A percentile compares a stretch with the other conserved stretches of the same genome.
Evolutionary conservation across 2,329 filamentous ascomycete genomes (phyloP).

Genomic region (Elsinoe australis): DNA sequence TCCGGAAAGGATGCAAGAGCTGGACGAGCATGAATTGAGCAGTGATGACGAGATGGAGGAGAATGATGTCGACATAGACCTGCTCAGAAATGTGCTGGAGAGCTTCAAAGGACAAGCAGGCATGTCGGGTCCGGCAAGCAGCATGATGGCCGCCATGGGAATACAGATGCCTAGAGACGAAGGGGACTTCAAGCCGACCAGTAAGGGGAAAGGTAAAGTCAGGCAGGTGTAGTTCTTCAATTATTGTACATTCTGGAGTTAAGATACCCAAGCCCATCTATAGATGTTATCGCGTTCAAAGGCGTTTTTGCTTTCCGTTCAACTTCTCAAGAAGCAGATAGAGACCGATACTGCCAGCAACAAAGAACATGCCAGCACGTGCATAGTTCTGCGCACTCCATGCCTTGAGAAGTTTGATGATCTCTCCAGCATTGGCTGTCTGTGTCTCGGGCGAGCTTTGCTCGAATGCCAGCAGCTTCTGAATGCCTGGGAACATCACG

Average conservation of each 20-base stretch:
- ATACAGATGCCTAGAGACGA: conserved; percentile 74
- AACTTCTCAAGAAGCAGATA: conserved; percentile 6
- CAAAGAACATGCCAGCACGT: conserved; percentile 2
- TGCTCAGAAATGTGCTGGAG: conserved; percentile 84
- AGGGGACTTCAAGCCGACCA: conserved; percentile 37
- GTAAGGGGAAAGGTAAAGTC: conserved; percentile 1
- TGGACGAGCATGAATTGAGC: conserved; percentile 23
- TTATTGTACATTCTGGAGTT: not conserved
- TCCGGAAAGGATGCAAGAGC: conserved; percentile 22
- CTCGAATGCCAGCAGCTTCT: conserved; percentile 7
- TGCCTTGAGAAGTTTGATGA: not conserved
- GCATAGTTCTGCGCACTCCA: conserved; percentile 10
- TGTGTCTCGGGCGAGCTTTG: not conserved
- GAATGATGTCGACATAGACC: conserved; percentile 73
- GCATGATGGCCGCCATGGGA: conserved; percentile 80
- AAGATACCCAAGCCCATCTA: conserved; percentile 1
- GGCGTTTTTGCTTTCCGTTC: conserved; percentile 3
- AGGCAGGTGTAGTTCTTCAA: not conserved
- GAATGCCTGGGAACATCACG: conserved; percentile 2
- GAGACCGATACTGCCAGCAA: conserved; percentile 1
- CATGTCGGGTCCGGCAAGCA: conserved; percentile 75
- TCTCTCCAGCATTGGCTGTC: not conserved
- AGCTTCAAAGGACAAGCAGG: conserved; percentile 88
- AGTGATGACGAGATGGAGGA: conserved; percentile 44
- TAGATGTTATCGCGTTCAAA: not conserved